Evolutionary conservation across 2,329 filamentous ascomycete species (phyloP).

Genomic region (Fusarium burgessii): DNA sequence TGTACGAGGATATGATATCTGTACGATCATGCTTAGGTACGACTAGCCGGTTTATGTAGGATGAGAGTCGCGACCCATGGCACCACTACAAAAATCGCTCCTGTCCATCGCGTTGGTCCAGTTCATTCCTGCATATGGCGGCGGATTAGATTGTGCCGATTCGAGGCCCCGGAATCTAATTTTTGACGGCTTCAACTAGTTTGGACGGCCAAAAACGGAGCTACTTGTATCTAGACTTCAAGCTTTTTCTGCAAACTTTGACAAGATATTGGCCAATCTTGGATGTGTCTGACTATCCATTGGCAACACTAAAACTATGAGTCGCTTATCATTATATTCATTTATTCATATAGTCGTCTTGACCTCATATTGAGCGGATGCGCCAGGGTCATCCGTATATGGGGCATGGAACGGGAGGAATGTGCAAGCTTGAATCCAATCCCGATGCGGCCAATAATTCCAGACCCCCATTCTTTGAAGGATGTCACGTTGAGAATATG

Average conservation of each 20-base stretch:
- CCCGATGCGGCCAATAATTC: not conserved
- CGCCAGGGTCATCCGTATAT: no score
- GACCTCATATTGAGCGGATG: no score
- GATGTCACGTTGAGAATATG: rapidly evolving
- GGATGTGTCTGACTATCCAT: no score
- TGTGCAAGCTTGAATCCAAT: not conserved
- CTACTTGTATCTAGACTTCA: no score
- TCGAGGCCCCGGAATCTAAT: not conserved
- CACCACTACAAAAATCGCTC: not conserved
- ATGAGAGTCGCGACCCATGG: not conserved
- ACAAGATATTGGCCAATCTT: not conserved
- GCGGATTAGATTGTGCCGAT: not conserved
- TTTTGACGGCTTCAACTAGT: not conserved
- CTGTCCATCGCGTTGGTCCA: not conserved
- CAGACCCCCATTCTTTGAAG: not conserved
- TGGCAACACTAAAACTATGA: no score
- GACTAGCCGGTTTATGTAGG: not conserved
- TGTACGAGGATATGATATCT: no score
- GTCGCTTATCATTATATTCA: no score
- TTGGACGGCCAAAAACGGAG: rapidly evolving
- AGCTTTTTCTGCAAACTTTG: no score
- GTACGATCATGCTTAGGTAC: no score
- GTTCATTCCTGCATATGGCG: not conserved
- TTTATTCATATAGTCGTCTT: no score
- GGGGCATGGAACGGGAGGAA: not conserved